A percentile compares a stretch with the other conserved stretches of the same genome.
These are phyloP conservation scores for Naegleria gruberi DNA, from an alignment of 208 protist genomes.

Conservation along the genomic window DNA sequence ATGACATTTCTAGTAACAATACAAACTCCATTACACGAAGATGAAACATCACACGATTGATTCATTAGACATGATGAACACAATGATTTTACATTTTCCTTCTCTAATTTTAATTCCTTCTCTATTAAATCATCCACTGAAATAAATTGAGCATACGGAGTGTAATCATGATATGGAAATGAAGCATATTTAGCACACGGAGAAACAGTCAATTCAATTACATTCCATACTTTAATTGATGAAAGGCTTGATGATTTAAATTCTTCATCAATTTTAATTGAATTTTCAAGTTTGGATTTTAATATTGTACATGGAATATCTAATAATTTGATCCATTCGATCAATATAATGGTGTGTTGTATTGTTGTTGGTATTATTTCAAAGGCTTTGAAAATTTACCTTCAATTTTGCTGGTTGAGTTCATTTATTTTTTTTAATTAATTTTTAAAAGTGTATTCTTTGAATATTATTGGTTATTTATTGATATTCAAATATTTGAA, in stretches of 20 bases:
- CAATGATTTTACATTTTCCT: neutral
- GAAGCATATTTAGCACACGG: neutral
- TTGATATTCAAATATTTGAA: no score
- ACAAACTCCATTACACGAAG: constrained; percentile 40
- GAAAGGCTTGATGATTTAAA: neutral
- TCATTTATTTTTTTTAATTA: no score
- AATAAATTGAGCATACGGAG: neutral
- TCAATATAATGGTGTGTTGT: no score
- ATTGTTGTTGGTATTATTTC: no score
- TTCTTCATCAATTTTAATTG: no score
- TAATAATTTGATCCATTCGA: no score
- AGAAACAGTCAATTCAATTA: neutral
- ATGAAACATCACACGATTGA: constrained; percentile 39
- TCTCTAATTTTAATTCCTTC: neutral
- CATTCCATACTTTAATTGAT: neutral
- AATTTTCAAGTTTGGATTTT: neutral
- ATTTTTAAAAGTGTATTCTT: no score
- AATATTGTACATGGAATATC: neutral
- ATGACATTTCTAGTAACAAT: constrained; percentile 50
- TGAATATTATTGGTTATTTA: no score
- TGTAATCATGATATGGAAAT: constrained; percentile 17
- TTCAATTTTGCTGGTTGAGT: no score
- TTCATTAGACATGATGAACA: neutral
- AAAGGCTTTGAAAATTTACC: no score
- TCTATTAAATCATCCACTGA: neutral